These are phyloP conservation scores for Neonectria punicea DNA, from an alignment of 2,329 filamentous ascomycete genomes.

Conservation along the genomic window DNA sequence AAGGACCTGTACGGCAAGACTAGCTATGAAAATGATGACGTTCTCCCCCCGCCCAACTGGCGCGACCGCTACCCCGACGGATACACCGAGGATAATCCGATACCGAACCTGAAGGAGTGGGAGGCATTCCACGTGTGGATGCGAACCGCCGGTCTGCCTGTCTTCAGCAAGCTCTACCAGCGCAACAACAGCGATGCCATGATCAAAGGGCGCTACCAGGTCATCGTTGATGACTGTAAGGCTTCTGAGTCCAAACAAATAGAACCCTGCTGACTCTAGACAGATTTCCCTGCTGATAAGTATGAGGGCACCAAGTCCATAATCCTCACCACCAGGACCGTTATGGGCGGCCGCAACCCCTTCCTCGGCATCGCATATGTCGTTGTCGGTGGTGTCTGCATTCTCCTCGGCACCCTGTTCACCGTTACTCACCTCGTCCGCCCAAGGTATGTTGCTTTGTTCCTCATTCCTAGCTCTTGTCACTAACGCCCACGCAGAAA, in stretches of 20 bases:
- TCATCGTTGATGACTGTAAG: conserved; percentile 84
- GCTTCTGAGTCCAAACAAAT: conserved; percentile 31
- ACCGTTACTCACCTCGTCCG: conserved; percentile 91
- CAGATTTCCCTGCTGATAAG: conserved; percentile 81
- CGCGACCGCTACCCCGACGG: conserved; percentile 72
- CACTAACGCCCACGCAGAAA: conserved; percentile 68
- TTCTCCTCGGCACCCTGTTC: conserved; percentile 88
- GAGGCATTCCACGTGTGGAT: conserved; percentile 98
- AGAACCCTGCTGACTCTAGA: conserved; percentile 22
- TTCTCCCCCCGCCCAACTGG: conserved; percentile 92
- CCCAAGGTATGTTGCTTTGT: conserved; percentile 73
- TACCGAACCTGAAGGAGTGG: conserved; percentile 78
- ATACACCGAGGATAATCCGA: conserved; percentile 72
- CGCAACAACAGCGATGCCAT: conserved; percentile 80
- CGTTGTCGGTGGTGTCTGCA: conserved; percentile 91
- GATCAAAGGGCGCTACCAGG: conserved; percentile 75
- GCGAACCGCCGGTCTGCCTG: conserved; percentile 92
- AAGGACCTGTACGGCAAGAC: conserved; percentile 79
- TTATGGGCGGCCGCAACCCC: conserved; percentile 94
- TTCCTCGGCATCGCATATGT: conserved; percentile 97
- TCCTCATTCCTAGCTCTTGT: conserved; percentile 3
- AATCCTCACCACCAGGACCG: conserved; percentile 86
- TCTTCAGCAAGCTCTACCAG: conserved; percentile 92
- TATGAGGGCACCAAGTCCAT: conserved; percentile 93
- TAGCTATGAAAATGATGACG: conserved; percentile 70